Percentiles rank a stretch among this genome's conserved stretches.
phyloP scores from a whole-genome alignment of 108 stramenopile genomes.

The Epithemia pelagica region DNA sequence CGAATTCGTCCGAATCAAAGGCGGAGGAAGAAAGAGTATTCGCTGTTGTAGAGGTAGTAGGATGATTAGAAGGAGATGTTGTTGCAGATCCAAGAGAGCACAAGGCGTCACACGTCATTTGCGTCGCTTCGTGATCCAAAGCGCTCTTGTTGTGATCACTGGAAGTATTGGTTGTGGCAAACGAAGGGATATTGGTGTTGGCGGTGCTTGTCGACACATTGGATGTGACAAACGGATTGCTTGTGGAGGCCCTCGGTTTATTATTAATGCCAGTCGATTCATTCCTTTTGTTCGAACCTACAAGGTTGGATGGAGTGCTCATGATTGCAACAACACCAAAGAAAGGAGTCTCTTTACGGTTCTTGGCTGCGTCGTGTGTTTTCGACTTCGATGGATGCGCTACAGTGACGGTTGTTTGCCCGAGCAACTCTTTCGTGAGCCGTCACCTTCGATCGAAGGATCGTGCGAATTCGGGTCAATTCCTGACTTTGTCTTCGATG shows the following conservation, averaged over 20 bases:
- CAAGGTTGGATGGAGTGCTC: too few relatives aligned
- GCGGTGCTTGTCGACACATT: neutral
- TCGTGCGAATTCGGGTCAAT: neutral
- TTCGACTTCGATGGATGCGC: too few relatives aligned
- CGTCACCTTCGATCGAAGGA: neutral
- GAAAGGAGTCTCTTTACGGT: too few relatives aligned
- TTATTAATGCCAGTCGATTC: too few relatives aligned
- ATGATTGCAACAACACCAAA: too few relatives aligned
- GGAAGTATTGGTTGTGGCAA: neutral
- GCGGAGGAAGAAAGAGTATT: conserved; percentile 5
- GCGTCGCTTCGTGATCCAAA: conserved; percentile 15
- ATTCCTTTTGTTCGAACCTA: too few relatives aligned
- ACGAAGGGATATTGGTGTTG: neutral
- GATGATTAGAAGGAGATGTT: conserved; percentile 1
- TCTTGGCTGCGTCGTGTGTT: too few relatives aligned
- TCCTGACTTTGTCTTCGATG: neutral
- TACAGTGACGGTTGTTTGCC: too few relatives aligned
- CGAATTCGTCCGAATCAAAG: neutral
- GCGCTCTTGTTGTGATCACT: neutral
- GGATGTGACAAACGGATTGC: neutral
- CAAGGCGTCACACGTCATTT: conserved; percentile 34
- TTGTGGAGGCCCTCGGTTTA: too few relatives aligned
- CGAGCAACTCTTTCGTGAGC: too few relatives aligned
- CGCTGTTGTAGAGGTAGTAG: neutral
- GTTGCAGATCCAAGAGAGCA: conserved; percentile 27